phyloP scores from a whole-genome alignment of 2,329 filamentous ascomycete genomes.

The Kalmusia sp. region DNA sequence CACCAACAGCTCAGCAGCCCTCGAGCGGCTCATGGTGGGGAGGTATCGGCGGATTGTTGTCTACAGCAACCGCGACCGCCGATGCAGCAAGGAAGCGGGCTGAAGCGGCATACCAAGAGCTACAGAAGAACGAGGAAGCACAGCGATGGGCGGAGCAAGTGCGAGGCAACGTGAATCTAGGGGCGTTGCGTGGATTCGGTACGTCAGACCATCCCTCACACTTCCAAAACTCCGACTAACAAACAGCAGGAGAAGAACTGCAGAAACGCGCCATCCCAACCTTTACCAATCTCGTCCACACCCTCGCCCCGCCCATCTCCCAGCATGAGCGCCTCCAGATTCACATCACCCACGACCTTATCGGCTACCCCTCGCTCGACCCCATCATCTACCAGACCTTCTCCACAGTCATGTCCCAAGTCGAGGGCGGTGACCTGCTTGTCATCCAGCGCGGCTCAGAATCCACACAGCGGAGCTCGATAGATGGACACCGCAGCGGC shows the following conservation, averaged over 20 bases:
- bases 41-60: conserved; percentile 62
- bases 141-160: conserved; percentile 96
- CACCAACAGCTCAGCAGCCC: conserved; percentile 60
- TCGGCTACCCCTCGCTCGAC: conserved; percentile 92
- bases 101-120: conserved; percentile 90
- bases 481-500: conserved; percentile 64
- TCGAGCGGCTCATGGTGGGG: conserved; percentile 66
- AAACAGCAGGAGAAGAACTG: conserved; percentile 73
- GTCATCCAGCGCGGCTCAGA: conserved; percentile 95
- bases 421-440: conserved; percentile 93
- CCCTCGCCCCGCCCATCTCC: conserved; percentile 92
- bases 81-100: conserved; percentile 88
- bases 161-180: conserved; percentile 88
- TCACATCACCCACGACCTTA: conserved; percentile 94
- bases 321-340: conserved; percentile 97
- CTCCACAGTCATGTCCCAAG: conserved; percentile 96
- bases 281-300: conserved; percentile 93
- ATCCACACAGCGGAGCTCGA: conserved; percentile 71
- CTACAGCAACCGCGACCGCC: conserved; percentile 81
- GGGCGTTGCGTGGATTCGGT: conserved; percentile 78
- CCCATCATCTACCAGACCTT: conserved; percentile 92
- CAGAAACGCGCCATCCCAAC: conserved; percentile 81
- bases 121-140: conserved; percentile 95
- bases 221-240: no score
- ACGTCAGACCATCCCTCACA: no score